Evolutionary conservation across 768 basidiomycete genomes (phyloP), one percentile per base, ranked within the genome.

Genomic region (Leucosporidium yakuticum): DNA sequence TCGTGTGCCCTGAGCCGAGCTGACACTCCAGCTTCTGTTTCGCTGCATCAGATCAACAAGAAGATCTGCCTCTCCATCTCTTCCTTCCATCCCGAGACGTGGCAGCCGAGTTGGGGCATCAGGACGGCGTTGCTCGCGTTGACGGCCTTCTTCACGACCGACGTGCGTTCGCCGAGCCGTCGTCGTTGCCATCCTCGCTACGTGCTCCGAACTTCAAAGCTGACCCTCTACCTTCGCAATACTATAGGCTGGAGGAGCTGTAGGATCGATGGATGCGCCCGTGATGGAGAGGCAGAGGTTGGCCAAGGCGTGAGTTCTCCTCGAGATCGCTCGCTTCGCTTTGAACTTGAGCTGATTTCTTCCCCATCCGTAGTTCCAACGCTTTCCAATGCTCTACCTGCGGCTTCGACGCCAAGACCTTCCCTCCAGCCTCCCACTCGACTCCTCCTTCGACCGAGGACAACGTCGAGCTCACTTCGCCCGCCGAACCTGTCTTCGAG

Each of bases 21-120:
- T 44, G 39, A 44, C 39, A 2, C 39, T 15, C 2, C 8, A 44
- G 11, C 14, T 15, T 44, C 39, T 44, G n/a, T 15, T 15, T 3
- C 39, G 39, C 39, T 44, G 39, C 39, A 44, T 9, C 39, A 97
- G 79, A 83, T 93, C 55, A 92, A 94, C 76, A 91, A 92, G 62
- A 95, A 95, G 87, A 93, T 90, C 75, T 67, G 83, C 69, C 61
- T 63, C 7, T 62, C 63, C 29, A 69, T 66, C 53, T 73, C 71
- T 1, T 63, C 57, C 27, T 73, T 73, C 90, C 55, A 92, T 83
- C 73, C 93, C 68, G 95, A 97, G 74, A 83, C 90, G 39, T 98
- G 95, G 95, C 93, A 97, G 79, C 95, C 95, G 48, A 91, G 92
- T 31, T 98, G 95, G 95, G 95, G 95, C 64, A 90, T 98, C 25